phyloP scores from a whole-genome alignment of 1,139 yeast genomes.

The Blastobotrys indianensis region DNA sequence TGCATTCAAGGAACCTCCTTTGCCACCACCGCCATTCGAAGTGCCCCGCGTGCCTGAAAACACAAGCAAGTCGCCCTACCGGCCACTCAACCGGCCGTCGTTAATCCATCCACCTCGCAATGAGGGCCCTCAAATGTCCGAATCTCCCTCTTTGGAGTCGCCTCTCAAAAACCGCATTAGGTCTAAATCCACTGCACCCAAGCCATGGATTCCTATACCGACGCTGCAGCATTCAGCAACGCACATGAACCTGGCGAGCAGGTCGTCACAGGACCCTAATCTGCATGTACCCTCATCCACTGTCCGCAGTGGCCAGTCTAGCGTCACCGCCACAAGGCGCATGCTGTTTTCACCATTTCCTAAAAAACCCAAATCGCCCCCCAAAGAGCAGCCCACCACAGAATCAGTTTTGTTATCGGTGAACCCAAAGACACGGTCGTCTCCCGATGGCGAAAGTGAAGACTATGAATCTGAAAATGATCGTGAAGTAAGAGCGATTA shows the following conservation, averaged over 20 bases:
- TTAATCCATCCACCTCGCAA: constrained; percentile 14
- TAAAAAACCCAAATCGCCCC: constrained; percentile 12
- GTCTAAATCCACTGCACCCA: constrained; percentile 22
- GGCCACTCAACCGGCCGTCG: constrained; percentile 16
- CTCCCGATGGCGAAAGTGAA: constrained; percentile 2
- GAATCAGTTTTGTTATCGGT: no score
- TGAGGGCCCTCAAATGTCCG: background rate
- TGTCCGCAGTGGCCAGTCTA: constrained; percentile 14
- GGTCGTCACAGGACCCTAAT: no score
- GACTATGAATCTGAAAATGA: constrained; percentile 4
- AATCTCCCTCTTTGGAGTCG: constrained; percentile 1
- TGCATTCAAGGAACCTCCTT: background rate
- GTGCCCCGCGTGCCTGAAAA: background rate
- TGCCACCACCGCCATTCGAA: no score
- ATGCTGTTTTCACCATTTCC: constrained; percentile 22
- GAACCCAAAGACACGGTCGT: background rate
- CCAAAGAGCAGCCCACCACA: background rate
- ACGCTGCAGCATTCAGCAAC: background rate
- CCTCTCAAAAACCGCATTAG: constrained; percentile 12
- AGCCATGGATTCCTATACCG: constrained; percentile 12
- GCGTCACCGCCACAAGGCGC: constrained; percentile 22
- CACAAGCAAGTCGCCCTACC: constrained; percentile 11
- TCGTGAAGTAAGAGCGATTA: constrained; percentile 17
- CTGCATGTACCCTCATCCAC: background rate
- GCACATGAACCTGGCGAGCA: background rate